Evolutionary conservation across 2,329 filamentous ascomycete genomes (phyloP), one percentile per base, ranked within the genome.

Genomic region (Fusarium heterosporum): DNA sequence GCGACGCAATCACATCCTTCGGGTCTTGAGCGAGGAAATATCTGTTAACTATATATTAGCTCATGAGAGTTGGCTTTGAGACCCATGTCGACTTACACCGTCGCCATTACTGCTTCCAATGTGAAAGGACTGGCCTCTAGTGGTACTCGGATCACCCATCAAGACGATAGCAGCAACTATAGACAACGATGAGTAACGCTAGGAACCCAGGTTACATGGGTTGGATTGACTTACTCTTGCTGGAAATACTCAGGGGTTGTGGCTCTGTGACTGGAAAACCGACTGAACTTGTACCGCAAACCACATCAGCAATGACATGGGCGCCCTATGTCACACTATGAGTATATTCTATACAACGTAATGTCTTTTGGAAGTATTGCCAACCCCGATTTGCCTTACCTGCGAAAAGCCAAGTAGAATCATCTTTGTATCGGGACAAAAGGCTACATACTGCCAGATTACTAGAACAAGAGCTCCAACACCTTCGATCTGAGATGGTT

Each of bases 71-170:
- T 4, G 26, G 2, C 2, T 30, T 1, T 0, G 6, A 6, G 25
- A 6, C 9, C 4, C 1, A 1, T n/a, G 17, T 10, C 19, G 26
- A 64, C 70, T 63, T 54, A 72, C 69, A 7, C 70, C 66, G 6
- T 52, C 62, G 19, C 60, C 55, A 6, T 62, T 40, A 22, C 70
- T 70, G 13, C 48, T 70, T 25, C 70, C 66, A 8, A 61, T 10
- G 7, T 72, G 69, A 29, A 63, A 72, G 3, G 54, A 22, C 8
- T 71, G 70, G 1, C 57, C 55, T 28, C 51, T 45, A 1, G 66
- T 70, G n/a, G 55, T 69, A 25, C 70, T 71, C 2, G 70, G 70
- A n/a, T 72, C 70, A 4, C 70, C 70, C 66, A 72, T 71, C 5
- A 71, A n/a, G 29, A 72, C 49, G 8, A 70, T 41, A 4, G 70